Base-by-base conservation (phyloP, 352 stramenopile species). In the Globisporangium yorkense region DNA sequence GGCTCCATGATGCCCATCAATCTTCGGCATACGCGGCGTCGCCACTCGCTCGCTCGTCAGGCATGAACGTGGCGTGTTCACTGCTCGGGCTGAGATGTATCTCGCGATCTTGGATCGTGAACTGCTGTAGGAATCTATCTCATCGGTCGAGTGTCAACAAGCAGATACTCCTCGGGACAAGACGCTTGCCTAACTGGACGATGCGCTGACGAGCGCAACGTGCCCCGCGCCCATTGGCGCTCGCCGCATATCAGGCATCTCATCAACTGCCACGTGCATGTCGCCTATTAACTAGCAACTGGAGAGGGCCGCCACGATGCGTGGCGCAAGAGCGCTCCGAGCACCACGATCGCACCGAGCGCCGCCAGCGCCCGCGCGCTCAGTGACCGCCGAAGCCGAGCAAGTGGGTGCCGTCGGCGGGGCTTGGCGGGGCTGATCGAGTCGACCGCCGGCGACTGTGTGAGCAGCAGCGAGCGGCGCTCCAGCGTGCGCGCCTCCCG, bases 401-500 rank as follows among this genome's bases (percentile, higher is more conserved):
- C 3, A 12, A 37, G 46, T 24, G 37, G 21, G 12, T 37, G 46
- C 21, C 46, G 46, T 13, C 43, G 43, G 43, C 18, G 43, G 6
- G 43, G 20, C 47, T 43, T 40, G 15, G 31, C 39, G 12, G 24
- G 24, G 24, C 21, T 39, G 24, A 45, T 43, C 21, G 47, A 41
- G 33, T 62, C 39, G 29, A 56, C 24, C 9, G 49, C 61, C 12
- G 61, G 65, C 21, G 61, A 54, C 43, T 63, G 57, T 41, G 50
- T 62, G 40, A 52, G 61, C 13, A 75, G 56, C 54, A 75, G 59
- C 40, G 70, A 70, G 12, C 65, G 57, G 24, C 70, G 63, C 21
- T 68, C 59, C 15, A 66, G 50, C 33, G 67, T 68, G 29, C 57
- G 51, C 20, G 61, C 56, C 21, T 68, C 70, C 0, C 56, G 44